A percentile compares a stretch with the other conserved stretches of the same genome.
phyloP scores from a whole-genome alignment of 208 protist genomes.

The Angomonas ambiguus region DNA sequence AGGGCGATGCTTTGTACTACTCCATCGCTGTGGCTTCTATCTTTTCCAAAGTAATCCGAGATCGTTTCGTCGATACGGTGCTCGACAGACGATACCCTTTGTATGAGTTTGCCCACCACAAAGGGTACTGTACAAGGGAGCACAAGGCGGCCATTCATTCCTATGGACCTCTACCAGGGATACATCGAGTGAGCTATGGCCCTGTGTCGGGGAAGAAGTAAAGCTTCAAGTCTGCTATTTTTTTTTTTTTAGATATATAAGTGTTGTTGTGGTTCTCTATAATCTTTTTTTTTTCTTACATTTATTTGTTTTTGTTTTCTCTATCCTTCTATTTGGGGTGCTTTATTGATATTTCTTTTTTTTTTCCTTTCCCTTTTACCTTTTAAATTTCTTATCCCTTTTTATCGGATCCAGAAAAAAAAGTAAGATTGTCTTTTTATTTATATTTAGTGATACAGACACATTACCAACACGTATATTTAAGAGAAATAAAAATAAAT shows the following conservation, averaged over 20 bases:
- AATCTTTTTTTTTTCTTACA: not conserved
- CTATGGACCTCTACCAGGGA: conserved; percentile 20
- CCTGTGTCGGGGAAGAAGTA: not conserved
- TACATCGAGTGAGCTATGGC: conserved; percentile 33
- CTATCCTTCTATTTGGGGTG: not conserved
- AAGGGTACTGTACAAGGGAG: conserved; percentile 40
- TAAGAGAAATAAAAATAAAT: no score
- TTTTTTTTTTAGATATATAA: not conserved
- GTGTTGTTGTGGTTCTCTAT: not conserved
- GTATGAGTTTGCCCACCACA: conserved; percentile 47
- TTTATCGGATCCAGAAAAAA: no score
- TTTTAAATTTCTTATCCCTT: not conserved
- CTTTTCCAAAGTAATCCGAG: conserved; percentile 40
- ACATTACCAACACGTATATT: no score
- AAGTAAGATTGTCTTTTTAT: no score
- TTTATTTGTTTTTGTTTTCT: not conserved
- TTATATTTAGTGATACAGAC: no score
- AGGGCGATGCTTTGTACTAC: conserved; percentile 28
- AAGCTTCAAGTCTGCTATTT: not conserved
- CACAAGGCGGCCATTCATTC: conserved; percentile 21
- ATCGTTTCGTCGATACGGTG: conserved; percentile 25
- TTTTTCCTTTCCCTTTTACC: conserved; percentile 12
- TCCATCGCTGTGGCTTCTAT: conserved; percentile 41
- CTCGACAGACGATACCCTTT: conserved; percentile 27
- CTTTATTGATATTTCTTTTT: conserved; percentile 14